Evolutionary conservation across 331 rosid species (phyloP), one percentile per base, ranked within the genome.

Genomic region (Saraca asoca): DNA sequence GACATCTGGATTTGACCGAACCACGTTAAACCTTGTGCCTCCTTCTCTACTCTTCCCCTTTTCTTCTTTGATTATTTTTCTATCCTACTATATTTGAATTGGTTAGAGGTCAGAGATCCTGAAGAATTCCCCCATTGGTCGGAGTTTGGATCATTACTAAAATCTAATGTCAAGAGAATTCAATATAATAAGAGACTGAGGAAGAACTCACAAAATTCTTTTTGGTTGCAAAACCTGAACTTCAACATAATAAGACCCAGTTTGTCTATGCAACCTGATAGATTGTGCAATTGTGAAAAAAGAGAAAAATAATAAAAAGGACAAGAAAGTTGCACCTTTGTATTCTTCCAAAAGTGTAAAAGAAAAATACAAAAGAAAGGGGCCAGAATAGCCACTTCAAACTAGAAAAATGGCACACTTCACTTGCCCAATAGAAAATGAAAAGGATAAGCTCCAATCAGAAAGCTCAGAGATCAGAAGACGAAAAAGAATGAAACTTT

Each of bases 351-450:
- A 46, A 2, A 45, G 11, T n/a, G n/a, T 13, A 62, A 19, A 16
- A 33, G 45, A 14, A 43, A 46, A 9, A 13, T 33, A 11, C 11
- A 64, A 44, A 48, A 5, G 0, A 14, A 5, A 31, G 46, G 16
- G 18, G 69, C 58, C 35, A 33, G 33, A 18, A 29, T 16, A 6
- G 34, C 19, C 58, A 16, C n/a, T 50, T 65, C 7, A 50, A 37
- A 58, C 45, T 37, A 64, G 37, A 65, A 14, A 65, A 65, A n/a
- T 50, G n/a, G 45, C 24, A 24, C 56, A 51, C 9, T 18, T 12
- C n/a, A 44, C 50, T 11, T 12, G 50, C 50, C 50, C 50, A 44
- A 15, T 15, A 24, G 31, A 24, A 24, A 24, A 24, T 24, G 31
- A 24, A 24, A 24, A 24, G 31, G 31, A 3, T 24, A 24, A 24